Percentiles rank a stretch among this genome's conserved stretches.
Evolutionary conservation across 1,139 yeast genomes (phyloP).

Genomic region (Groenewaldozyma auringiensis): DNA sequence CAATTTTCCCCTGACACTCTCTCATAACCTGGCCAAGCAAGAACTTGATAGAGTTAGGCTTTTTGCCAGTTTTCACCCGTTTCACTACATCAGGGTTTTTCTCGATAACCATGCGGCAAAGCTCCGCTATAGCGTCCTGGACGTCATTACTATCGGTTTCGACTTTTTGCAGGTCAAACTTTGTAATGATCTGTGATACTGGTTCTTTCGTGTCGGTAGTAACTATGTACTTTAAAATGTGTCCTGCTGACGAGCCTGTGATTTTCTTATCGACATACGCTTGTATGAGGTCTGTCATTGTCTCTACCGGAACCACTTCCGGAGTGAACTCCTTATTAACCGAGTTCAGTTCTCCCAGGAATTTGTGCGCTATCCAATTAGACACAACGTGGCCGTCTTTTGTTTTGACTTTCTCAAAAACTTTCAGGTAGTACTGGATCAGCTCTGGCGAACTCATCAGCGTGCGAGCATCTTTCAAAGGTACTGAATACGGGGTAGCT

Average conservation of each 20-base stretch:
- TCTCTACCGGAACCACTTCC: constrained; percentile 32
- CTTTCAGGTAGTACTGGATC: constrained; percentile 45
- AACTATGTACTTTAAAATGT: constrained; percentile 53
- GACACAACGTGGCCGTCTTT: constrained; percentile 37
- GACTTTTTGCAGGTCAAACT: constrained; percentile 45
- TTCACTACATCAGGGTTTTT: constrained; percentile 51
- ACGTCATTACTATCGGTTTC: constrained; percentile 28
- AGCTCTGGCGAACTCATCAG: constrained; percentile 43
- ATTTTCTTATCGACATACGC: constrained; percentile 33
- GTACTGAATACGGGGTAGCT: constrained; percentile 46
- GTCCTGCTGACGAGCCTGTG: constrained; percentile 57
- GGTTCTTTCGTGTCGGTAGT: constrained; percentile 36
- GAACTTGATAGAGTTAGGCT: constrained; percentile 60
- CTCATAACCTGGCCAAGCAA: constrained; percentile 84
- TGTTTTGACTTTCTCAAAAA: constrained; percentile 32
- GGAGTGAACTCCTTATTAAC: constrained; percentile 37
- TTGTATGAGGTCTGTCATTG: constrained; percentile 40
- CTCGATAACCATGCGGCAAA: constrained; percentile 48
- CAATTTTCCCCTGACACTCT: constrained; percentile 50
- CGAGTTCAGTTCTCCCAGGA: constrained; percentile 60
- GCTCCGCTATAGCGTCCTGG: constrained; percentile 39
- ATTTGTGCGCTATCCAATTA: constrained; percentile 81
- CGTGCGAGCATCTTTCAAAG: constrained; percentile 64
- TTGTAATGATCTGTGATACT: constrained; percentile 43
- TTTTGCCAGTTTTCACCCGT: constrained; percentile 51